phyloP scores from a whole-genome alignment of 768 basidiomycete species.

The Lyophyllum shimeji region DNA sequence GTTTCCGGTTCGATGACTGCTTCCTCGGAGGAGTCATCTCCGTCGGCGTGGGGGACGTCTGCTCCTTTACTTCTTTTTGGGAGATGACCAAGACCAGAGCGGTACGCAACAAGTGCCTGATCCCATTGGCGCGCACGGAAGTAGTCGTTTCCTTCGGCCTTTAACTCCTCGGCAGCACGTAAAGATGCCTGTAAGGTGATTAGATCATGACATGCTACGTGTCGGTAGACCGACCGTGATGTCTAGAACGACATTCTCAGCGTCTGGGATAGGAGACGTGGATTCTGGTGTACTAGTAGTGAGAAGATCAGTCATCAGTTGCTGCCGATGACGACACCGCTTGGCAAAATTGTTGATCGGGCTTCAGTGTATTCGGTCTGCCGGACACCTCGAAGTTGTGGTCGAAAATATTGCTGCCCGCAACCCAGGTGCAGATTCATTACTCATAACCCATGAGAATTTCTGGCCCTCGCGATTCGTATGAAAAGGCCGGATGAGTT shows the following conservation, averaged over 20 bases:
- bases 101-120: slow-evolving; percentile 71
- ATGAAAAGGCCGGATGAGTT: too few species aligned
- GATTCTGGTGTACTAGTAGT: slow-evolving; percentile 7
- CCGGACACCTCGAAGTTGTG: neutral
- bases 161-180: slow-evolving; percentile 57
- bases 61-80: slow-evolving; percentile 42
- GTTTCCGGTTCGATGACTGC: slow-evolving; percentile 11
- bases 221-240: slow-evolving; percentile 9
- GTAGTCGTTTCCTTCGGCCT: slow-evolving; percentile 71
- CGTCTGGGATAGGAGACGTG: neutral
- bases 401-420: too few species aligned
- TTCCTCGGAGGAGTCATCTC: slow-evolving; percentile 14
- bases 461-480: too few species aligned
- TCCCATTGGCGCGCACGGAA: slow-evolving; percentile 69
- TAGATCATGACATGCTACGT: slow-evolving; percentile 1
- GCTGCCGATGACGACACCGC: slow-evolving; percentile 7
- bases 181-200: slow-evolving; percentile 39
- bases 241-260: neutral
- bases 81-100: slow-evolving; percentile 62
- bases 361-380: too few species aligned
- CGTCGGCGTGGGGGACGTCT: slow-evolving; percentile 7
- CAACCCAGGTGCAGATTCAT: too few species aligned
- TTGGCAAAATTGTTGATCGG: neutral
- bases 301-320: slow-evolving; percentile 16
- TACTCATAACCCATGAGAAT: too few species aligned